Conservation (phyloP, 2,329 filamentous ascomycete species). For the Fusarium equiseti region DNA sequence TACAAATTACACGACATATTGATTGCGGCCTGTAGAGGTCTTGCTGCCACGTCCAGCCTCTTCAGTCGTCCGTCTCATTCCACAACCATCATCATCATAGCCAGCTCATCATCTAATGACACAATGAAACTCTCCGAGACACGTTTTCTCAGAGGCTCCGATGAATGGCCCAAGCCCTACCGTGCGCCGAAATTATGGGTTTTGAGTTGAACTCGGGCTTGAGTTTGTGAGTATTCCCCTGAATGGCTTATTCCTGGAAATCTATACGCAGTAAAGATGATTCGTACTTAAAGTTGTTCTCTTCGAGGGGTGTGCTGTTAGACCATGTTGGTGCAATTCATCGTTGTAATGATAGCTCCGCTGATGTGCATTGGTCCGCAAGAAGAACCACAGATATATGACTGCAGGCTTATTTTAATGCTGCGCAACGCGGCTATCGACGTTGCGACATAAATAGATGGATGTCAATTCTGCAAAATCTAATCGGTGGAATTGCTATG, state of each 20-base stretch:
- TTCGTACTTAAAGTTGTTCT: neutral
- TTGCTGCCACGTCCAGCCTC: slow-evolving; percentile 34
- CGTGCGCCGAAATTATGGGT: slow-evolving; percentile 4
- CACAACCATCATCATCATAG: slow-evolving; percentile 38
- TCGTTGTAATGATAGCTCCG: slow-evolving; percentile 8
- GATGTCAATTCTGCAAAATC: slow-evolving; percentile 13
- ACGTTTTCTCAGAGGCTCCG: slow-evolving; percentile 36
- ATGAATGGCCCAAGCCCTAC: slow-evolving; percentile 34
- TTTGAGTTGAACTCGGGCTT: slow-evolving; percentile 7
- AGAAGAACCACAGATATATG: slow-evolving; percentile 6
- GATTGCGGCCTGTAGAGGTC: slow-evolving; percentile 29
- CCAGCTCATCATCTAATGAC: slow-evolving; percentile 41
- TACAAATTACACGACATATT: slow-evolving; percentile 30
- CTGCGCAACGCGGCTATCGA: slow-evolving; percentile 20
- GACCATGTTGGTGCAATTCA: neutral
- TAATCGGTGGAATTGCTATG: slow-evolving; percentile 22
- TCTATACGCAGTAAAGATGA: neutral
- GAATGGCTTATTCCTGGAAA: slow-evolving; percentile 4
- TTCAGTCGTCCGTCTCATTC: slow-evolving; percentile 37
- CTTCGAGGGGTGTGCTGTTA: slow-evolving; percentile 36
- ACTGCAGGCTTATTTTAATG: neutral
- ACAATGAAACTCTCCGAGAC: slow-evolving; percentile 29
- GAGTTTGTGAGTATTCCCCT: neutral
- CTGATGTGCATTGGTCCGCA: slow-evolving; percentile 13
- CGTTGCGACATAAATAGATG: slow-evolving; percentile 26